Percentiles rank a stretch among this genome's conserved stretches.
Conservation (phyloP, 208 protist species). For the Herpetomonas samuelpessoai region DNA sequence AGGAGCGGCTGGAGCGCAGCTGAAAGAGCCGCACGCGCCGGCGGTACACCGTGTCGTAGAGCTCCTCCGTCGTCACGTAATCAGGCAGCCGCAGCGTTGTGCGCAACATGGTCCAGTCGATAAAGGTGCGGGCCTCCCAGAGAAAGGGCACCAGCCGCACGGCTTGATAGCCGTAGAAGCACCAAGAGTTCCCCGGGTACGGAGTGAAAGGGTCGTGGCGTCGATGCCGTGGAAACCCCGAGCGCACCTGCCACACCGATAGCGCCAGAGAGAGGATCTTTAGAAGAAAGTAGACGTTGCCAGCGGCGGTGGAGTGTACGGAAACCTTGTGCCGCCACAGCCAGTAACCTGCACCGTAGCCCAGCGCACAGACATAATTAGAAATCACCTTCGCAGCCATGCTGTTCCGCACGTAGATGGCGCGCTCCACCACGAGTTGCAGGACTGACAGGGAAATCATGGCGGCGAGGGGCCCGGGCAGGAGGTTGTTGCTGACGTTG, state of each 20-base stretch:
- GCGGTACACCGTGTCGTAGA: constrained; percentile 53
- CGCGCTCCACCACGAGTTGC: constrained; percentile 63
- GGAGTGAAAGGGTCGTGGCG: constrained; percentile 62
- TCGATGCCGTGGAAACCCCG: constrained; percentile 57
- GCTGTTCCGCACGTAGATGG: constrained; percentile 56
- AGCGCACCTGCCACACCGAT: constrained; percentile 52
- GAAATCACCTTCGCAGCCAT: constrained; percentile 46
- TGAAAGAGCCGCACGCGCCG: constrained; percentile 27
- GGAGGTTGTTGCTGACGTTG: constrained; percentile 64
- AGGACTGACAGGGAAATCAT: constrained; percentile 55
- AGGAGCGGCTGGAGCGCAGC: constrained; percentile 7
- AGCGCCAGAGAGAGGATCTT: constrained; percentile 43
- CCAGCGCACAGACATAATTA: constrained; percentile 32
- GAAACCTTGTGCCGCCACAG: constrained; percentile 42
- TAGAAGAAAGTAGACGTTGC: constrained; percentile 46
- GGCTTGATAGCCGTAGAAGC: constrained; percentile 34
- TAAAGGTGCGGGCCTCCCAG: constrained; percentile 64
- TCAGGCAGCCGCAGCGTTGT: constrained; percentile 67
- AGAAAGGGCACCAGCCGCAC: constrained; percentile 75
- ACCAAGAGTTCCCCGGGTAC: constrained; percentile 27
- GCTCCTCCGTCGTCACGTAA: constrained; percentile 83
- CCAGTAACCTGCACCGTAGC: constrained; percentile 50
- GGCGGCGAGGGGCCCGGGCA: constrained; percentile 70
- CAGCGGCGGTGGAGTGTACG: constrained; percentile 14
- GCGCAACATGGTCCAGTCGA: constrained; percentile 72